Evolutionary conservation across 1,139 yeast genomes (phyloP).

Genomic region (Magnusiomyces magnusii): DNA sequence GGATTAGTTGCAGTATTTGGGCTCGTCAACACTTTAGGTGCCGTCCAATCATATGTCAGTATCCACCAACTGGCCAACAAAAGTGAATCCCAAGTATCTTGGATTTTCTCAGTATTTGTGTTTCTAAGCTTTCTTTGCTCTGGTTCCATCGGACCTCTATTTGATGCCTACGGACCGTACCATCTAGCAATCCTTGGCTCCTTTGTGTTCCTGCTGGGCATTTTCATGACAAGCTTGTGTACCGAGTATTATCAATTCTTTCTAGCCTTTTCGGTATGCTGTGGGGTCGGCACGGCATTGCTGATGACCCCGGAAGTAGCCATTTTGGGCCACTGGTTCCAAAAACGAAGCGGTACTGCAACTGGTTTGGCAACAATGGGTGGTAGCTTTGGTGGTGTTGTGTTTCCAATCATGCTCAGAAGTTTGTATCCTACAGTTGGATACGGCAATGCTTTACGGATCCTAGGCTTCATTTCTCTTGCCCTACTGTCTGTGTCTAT

Average conservation of each 20-base stretch:
- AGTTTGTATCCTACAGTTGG: conserved; percentile 45
- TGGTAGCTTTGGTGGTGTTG: conserved; percentile 62
- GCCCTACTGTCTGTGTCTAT: conserved; percentile 36
- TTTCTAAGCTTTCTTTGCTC: conserved; percentile 51
- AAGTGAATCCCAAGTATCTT: conserved; percentile 46
- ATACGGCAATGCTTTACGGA: conserved; percentile 51
- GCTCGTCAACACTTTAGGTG: conserved; percentile 59
- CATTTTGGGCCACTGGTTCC: conserved; percentile 56
- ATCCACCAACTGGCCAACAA: conserved; percentile 44
- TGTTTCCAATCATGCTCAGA: conserved; percentile 54
- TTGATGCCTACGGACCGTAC: conserved; percentile 56
- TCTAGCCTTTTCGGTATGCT: conserved; percentile 47
- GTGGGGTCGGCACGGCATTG: conserved; percentile 53
- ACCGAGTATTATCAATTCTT: conserved; percentile 50
- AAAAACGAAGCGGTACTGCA: conserved; percentile 51
- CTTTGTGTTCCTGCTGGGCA: conserved; percentile 41
- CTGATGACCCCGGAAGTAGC: conserved; percentile 55
- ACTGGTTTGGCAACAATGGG: conserved; percentile 57
- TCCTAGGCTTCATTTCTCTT: conserved; percentile 46
- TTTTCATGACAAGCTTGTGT: conserved; percentile 51
- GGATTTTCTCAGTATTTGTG: conserved; percentile 59
- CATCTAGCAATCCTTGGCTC: conserved; percentile 43
- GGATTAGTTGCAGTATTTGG: conserved; percentile 63
- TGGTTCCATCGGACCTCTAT: conserved; percentile 52
- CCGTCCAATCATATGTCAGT: conserved; percentile 60